phyloP scores from a whole-genome alignment of 768 basidiomycete species.

The Boletus reticuloceps region DNA sequence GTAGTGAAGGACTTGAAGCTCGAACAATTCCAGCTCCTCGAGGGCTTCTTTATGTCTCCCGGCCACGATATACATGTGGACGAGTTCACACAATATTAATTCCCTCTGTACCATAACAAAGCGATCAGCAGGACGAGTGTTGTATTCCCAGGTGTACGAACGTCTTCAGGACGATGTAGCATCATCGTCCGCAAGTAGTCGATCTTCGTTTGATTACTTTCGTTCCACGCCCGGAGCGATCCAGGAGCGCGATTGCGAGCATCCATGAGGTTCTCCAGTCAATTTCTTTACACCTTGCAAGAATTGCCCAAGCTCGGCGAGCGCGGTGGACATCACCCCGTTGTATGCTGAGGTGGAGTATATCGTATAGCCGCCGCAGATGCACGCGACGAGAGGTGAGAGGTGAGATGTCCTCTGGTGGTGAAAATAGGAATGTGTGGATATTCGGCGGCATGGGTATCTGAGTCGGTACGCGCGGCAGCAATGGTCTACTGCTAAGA shows the following conservation, averaged over 20 bases:
- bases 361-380: conserved; percentile 69
- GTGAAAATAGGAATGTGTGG: conserved; percentile 61
- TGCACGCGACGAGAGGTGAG: conserved; percentile 64
- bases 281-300: conserved; percentile 75
- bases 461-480: too few species aligned
- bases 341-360: conserved; percentile 70
- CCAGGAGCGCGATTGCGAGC: conserved; percentile 58
- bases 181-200: conserved; percentile 71
- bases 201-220: conserved; percentile 37
- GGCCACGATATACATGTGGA: conserved; percentile 60
- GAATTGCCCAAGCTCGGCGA: conserved; percentile 67
- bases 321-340: conserved; percentile 64
- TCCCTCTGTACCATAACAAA: conserved; percentile 52
- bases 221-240: conserved; percentile 28
- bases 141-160: conserved; percentile 34
- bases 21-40: conserved; percentile 84
- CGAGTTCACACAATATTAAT: conserved; percentile 69
- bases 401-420: conserved; percentile 47
- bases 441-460: conserved; percentile 22
- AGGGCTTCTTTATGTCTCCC: conserved; percentile 66
- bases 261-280: conserved; percentile 74
- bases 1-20: conserved; percentile 7
- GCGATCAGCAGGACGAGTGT: conserved; percentile 10
- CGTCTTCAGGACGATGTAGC: conserved; percentile 65
- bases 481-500: too few species aligned